Base-by-base conservation (phyloP, 2,329 filamentous ascomycete genomes). In the Coniochaeta prunicola region DNA sequence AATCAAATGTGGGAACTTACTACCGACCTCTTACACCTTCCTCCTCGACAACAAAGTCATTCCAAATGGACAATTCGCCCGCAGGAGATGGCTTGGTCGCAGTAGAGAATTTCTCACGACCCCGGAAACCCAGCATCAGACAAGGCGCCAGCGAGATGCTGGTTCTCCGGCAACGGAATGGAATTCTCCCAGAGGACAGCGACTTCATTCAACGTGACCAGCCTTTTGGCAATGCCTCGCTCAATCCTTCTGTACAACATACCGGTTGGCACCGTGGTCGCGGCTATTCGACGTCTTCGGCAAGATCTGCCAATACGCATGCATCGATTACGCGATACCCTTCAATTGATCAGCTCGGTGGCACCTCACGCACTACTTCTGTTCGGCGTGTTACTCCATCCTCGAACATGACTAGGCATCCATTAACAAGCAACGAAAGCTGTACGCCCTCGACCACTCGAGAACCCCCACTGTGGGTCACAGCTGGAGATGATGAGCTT, bases 61-160 rank as follows among this genome's bases (percentile, higher is more conserved):
- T 36, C 53, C 48, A 33, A 53, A 55, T 31, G 4, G 30, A 55
- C 53, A 55, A 26, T 55, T 36, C 53, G 3, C 33, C 53, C 4
- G 28, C 33, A 13, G 36, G 28, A 17, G 53, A 55, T 31, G 28
- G 33, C 54, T 68, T 66, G 57, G 70, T 73, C 63, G 66, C 69
- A 53, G 73, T 82, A 53, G 78, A 79, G 65, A 85, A 85, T 69
- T 85, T 85, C 67, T 85, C 82, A n/a, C 76, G 82, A 40, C 82
- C 82, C 45, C 75, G 82, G 59, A 82, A 82, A 61, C 72, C 75
- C 40, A 84, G 82, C 67, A 74, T 81, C 60, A 76, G 75, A 59
- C 78, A 78, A 61, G 67, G 68, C 50, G 67, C 65, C 30, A 65
- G 66, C 30, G 63, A 67, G 24, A 64, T 61, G 55, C 63, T 67